Evolutionary conservation across 2,329 filamentous ascomycete genomes (phyloP), one percentile per base, ranked within the genome.

Genomic region (Lojkania enalia): DNA sequence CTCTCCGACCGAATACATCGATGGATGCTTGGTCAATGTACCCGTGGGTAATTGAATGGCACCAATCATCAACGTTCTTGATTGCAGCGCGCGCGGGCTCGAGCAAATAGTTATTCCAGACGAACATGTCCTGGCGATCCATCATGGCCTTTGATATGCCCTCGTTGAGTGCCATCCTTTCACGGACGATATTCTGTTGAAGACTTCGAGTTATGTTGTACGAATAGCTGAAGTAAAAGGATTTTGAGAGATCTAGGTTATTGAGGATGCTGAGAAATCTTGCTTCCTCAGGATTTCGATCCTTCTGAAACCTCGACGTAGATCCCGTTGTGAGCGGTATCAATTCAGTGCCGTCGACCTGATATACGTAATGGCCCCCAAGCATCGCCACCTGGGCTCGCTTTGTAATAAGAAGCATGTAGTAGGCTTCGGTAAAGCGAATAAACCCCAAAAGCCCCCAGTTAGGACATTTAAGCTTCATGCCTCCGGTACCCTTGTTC

Each of bases 161-260:
- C 48, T 84, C 77, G 20, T 82, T 79, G 38, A 95, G 71, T 2
- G 85, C 83, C 37, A 81, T 77, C 29, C 94, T 81, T 69, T 96
- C 90, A 21, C 84, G 80, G 15, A 85, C 85, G 49, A 99, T 90
- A 61, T 99, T 99, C 62, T 92, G 84, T 67, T 99, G 94, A 35
- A 99, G 75, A 1, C 90, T 95, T 42, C 85, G 83, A 0, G 94
- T 99, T 55, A 97, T 87, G 65, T 99, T 90, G 72, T 99, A 99
- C 0, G 92, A 95, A 67, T 96, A 96, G 73, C 92, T 96, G 74
- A 96, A 99, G 71, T 99, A 99, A 69, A 99, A 99, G 0, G 88
- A 95, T 44, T 87, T 82, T 0, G 87, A 90, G 48, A 99, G 74
- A 67, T 99, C 94, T 21, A 99, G 78, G 56, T 95, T 95, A 66